Percentiles rank a stretch among this genome's conserved stretches.
phyloP scores from a whole-genome alignment of 1,284 basidiomycete genomes.

The Polyporus tsugae region DNA sequence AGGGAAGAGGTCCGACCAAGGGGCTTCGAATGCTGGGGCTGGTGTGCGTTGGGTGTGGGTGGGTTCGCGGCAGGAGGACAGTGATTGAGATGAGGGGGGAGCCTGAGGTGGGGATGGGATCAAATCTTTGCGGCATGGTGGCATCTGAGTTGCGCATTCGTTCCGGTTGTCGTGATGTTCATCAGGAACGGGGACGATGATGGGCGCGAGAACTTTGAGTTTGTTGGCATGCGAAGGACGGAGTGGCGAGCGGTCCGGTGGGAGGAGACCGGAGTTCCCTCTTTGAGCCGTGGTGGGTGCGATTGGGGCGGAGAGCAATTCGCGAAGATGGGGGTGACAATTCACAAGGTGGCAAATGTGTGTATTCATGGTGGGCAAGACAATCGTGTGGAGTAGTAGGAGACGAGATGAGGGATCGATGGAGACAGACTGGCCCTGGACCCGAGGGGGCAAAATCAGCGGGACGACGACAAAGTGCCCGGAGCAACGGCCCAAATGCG shows the following conservation, averaged over 20 bases:
- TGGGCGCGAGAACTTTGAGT: slow-evolving; percentile 29
- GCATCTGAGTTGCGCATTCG: slow-evolving; percentile 22
- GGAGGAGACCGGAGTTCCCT: slow-evolving; percentile 6
- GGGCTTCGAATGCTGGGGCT: neutral
- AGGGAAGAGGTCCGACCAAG: neutral
- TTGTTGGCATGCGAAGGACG: slow-evolving; percentile 10
- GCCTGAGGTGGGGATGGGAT: slow-evolving; percentile 3
- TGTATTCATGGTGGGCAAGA: neutral
- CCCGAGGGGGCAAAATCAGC: slow-evolving; percentile 7
- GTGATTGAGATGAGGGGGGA: slow-evolving; percentile 23
- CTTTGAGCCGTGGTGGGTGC: slow-evolving; percentile 1
- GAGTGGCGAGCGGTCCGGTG: slow-evolving; percentile 3
- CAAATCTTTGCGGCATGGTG: slow-evolving; percentile 21
- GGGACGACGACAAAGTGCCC: slow-evolving; percentile 13
- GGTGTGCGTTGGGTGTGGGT: neutral
- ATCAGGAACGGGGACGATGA: slow-evolving; percentile 28
- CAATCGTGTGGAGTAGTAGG: neutral
- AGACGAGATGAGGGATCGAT: neutral
- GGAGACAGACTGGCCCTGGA: neutral
- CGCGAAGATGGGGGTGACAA: neutral
- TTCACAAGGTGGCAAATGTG: neutral
- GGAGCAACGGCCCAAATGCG: slow-evolving; percentile 14
- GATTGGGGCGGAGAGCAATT: slow-evolving; percentile 5
- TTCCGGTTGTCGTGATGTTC: slow-evolving; percentile 29
- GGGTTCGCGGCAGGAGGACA: neutral